A percentile compares a stretch with the other conserved stretches of the same genome.
phyloP scores from a whole-genome alignment of 306 rosid species.

The Argentina anserina region DNA sequence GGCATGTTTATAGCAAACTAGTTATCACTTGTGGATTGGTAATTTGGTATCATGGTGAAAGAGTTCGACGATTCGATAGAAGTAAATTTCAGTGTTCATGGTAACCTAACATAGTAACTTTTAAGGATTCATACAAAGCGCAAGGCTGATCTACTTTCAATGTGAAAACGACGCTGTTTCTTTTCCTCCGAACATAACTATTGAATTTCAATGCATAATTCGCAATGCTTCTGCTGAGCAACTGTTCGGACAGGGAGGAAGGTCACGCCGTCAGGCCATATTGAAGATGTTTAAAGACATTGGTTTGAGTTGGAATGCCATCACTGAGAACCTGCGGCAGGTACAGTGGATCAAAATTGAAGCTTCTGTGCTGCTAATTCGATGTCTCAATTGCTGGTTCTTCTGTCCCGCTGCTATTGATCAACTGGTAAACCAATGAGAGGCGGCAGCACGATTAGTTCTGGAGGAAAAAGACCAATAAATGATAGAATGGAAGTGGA shows the following conservation, averaged over 20 bases:
- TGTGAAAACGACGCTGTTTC: not conserved
- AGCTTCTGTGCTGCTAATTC: conserved; percentile 15
- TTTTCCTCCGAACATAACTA: not conserved
- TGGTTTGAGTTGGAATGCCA: conserved; percentile 3
- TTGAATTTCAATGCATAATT: not conserved
- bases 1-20: too few species aligned
- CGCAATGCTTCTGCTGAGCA: not conserved
- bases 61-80: too few species aligned
- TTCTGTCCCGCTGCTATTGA: conserved; percentile 48
- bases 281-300: not conserved
- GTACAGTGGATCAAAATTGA: not conserved
- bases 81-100: not conserved
- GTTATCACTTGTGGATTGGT: too few species aligned
- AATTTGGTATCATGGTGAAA: too few species aligned
- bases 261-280: not conserved
- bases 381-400: conserved; percentile 44
- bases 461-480: conserved; percentile 3
- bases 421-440: conserved; percentile 51
- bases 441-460: conserved; percentile 1
- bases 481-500: not conserved
- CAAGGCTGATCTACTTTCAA: not conserved
- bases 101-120: not conserved
- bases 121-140: not conserved
- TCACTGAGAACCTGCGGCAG: not conserved
- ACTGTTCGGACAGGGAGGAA: not conserved